These are phyloP conservation scores for Flaveria linearis DNA, from an alignment of 129 eudicot genomes.

Conservation along the genomic window DNA sequence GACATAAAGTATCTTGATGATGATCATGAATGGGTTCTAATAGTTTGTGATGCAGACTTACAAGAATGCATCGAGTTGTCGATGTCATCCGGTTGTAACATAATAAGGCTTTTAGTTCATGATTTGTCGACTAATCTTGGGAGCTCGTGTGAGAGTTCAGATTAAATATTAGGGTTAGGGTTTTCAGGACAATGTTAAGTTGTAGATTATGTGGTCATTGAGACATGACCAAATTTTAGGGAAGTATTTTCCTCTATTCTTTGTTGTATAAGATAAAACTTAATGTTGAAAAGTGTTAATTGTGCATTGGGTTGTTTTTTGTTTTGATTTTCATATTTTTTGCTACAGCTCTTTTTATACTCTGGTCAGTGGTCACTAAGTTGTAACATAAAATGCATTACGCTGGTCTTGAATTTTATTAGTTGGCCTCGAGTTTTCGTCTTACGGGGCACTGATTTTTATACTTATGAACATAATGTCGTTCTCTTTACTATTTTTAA, in stretches of 20 bases:
- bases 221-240: conserved; percentile 26
- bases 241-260: conserved; percentile 36
- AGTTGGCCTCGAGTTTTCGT: background rate
- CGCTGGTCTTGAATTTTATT: background rate
- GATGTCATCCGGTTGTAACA: conserved; percentile 52
- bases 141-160: conserved; percentile 87
- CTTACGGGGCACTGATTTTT: too few species aligned
- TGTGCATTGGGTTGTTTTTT: conserved; percentile 34
- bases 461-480: background rate
- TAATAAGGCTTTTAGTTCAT: conserved; percentile 69
- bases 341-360: background rate
- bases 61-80: conserved; percentile 72
- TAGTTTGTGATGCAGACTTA: conserved; percentile 78
- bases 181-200: conserved; percentile 35
- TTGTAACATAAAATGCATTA: background rate
- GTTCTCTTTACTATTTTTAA: too few species aligned
- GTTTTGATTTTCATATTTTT: background rate
- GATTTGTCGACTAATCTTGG: conserved; percentile 69
- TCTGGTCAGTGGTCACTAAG: background rate
- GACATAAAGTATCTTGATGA: conserved; percentile 86
- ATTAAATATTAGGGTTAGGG: conserved; percentile 40
- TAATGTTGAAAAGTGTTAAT: conserved; percentile 33
- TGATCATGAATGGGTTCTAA: conserved; percentile 83
- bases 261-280: conserved; percentile 35
- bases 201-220: conserved; percentile 39